A percentile compares a stretch with the other conserved stretches of the same genome.
phyloP scores from a whole-genome alignment of 495 filamentous ascomycete species.

The Hypomontagnella monticulosa region DNA sequence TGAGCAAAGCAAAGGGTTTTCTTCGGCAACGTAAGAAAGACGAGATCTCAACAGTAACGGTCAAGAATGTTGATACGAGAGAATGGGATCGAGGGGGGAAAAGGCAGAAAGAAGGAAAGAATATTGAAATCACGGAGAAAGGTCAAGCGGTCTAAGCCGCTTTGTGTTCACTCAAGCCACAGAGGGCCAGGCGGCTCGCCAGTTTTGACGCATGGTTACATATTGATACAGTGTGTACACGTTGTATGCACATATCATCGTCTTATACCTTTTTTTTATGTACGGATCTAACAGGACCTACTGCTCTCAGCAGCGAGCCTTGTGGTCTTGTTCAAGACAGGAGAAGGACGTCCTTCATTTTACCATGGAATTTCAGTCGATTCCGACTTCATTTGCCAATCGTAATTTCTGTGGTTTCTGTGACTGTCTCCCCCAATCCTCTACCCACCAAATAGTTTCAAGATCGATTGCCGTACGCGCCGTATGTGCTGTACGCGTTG shows the following conservation, averaged over 20 bases:
- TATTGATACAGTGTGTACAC: slow-evolving; percentile 15
- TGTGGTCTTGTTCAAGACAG: background rate
- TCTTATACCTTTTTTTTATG: background rate
- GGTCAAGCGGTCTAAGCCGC: no score
- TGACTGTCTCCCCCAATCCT: no score
- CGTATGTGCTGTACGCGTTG: background rate
- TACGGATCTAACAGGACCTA: background rate
- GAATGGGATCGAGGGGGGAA: no score
- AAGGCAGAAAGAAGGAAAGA: no score
- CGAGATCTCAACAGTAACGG: slow-evolving; percentile 4
- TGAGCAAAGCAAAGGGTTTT: background rate
- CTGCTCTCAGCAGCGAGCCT: background rate
- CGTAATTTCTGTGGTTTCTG: no score
- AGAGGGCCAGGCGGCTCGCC: slow-evolving; percentile 6
- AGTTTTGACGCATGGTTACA: slow-evolving; percentile 9
- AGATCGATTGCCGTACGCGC: no score
- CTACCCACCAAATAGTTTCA: no score
- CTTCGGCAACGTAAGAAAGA: slow-evolving; percentile 7
- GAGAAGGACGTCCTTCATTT: background rate
- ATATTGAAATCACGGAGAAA: no score
- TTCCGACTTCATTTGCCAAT: no score
- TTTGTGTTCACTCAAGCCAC: slow-evolving; percentile 11
- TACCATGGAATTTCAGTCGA: background rate
- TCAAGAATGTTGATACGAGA: slow-evolving; percentile 13
- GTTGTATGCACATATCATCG: slow-evolving; percentile 3